These are phyloP conservation scores for Mycena pura DNA, from an alignment of 768 basidiomycete species.

Conservation along the genomic window DNA sequence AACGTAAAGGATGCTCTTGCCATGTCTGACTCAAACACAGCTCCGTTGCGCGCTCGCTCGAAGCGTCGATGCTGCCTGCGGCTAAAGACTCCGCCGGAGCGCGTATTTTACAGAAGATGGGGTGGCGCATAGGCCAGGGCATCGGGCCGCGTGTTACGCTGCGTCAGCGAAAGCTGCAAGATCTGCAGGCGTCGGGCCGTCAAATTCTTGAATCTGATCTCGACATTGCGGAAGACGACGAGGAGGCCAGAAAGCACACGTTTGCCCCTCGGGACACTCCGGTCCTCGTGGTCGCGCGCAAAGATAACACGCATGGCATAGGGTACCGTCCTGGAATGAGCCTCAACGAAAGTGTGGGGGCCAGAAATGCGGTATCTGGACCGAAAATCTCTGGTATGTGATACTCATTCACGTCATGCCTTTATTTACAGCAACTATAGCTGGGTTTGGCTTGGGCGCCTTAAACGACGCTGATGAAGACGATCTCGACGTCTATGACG, in stretches of 20 bases:
- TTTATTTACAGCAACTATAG: constrained; percentile 43
- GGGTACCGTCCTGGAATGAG: constrained; percentile 77
- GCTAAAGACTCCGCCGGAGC: constrained; percentile 84
- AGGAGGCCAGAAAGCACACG: constrained; percentile 85
- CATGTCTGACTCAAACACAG: constrained; percentile 43
- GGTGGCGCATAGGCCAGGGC: constrained; percentile 93
- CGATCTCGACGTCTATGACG: constrained; percentile 85
- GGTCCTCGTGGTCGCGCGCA: constrained; percentile 64
- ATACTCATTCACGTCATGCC: neutral
- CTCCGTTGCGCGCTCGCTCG: constrained; percentile 66
- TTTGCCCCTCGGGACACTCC: constrained; percentile 86
- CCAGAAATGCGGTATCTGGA: constrained; percentile 42
- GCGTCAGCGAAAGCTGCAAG: constrained; percentile 75
- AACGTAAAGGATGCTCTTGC: neutral
- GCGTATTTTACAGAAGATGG: constrained; percentile 91
- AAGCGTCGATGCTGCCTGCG: constrained; percentile 71
- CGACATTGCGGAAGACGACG: constrained; percentile 64
- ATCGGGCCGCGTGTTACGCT: constrained; percentile 89
- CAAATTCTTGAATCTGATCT: constrained; percentile 38
- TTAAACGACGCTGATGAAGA: constrained; percentile 95
- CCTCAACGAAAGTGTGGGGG: constrained; percentile 64
- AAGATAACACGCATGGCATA: constrained; percentile 82
- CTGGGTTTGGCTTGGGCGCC: constrained; percentile 89
- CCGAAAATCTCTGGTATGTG: constrained; percentile 64
- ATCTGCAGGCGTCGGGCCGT: constrained; percentile 52